Evolutionary conservation across 768 basidiomycete genomes (phyloP), one percentile per base, ranked within the genome.

Genomic region (Trametes meyenii): DNA sequence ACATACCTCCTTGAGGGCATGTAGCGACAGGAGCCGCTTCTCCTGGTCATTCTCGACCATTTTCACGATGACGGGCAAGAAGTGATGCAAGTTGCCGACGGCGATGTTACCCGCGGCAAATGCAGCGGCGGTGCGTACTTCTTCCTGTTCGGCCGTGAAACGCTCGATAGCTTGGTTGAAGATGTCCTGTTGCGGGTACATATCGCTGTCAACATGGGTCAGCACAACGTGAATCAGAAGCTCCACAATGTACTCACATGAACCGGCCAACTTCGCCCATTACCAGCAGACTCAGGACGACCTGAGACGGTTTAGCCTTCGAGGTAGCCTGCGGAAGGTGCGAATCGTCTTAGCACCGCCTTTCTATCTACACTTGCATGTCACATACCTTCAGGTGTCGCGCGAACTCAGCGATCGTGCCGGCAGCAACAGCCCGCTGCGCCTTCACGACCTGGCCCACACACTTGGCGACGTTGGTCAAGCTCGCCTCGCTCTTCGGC

Each of bases 101-200:
- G 96, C 92, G 51, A 99, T 92, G 72, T 98, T 98, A 39, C 96
- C 95, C 36, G 92, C 92, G 52, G 97, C 93, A 68, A 98, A 98
- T 0, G 97, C 94, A 38, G 96, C 96, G 38, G 96, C 93, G 36
- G 91, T 85, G 46, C 94, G 83, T 14, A 94, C 81, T 45, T 96
- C 93, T 71, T 98, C 96, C 60, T 90, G 85, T 39, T 91, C 87
- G 1, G 86, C 81, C 3, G 81, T 75, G 71, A 97, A 96, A 61
- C 85, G 84, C 13, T 88, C 83, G 43, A 97, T 85, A 0, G 88
- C 81, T 54, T 83, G 80, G 33, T 79, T 76, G 75, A 98, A 98
- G 21, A 93, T 80, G n/a, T 90, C 88, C 39, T 81, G 77, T 70
- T 95, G 89, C 26, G 80, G 80, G 1, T 89, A 86, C 85, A 98